Evolutionary conservation across 257 asterid genomes (phyloP), one percentile per base, ranked within the genome.

Genomic region (Solanum chiquidenum): DNA sequence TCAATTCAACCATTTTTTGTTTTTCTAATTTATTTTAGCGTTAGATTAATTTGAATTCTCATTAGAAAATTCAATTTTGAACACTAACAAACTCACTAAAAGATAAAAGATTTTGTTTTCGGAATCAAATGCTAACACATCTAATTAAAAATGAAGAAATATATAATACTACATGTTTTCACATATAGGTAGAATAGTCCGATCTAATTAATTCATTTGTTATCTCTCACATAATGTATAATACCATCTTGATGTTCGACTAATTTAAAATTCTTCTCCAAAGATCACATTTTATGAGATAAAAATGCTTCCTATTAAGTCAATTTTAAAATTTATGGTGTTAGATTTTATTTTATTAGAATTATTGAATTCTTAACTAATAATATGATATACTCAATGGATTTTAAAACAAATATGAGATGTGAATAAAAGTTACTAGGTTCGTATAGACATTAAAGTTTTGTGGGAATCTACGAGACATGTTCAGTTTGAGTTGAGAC

Each of bases 81-180:
- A 34, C 5, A 0, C 1, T 34, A 73, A 34, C 8, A 8, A 9
- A 8, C 3, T 7, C 5, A 3, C 16, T 18, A 34, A 2, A 9
- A 34, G 3, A 0, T 60, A 18, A 3, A 2, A 55, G n/a, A 55
- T 18, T 33, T 72, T 9, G 5, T 16, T 72, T 7, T 72, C 0
- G 1, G 0, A 16, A 18, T 33, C 1, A 33, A 72, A 33, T 4
- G 0, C 3, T n/a, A 3, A 33, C 0, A 72, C 0, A 16, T 33
- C 25, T 33, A 0, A 1, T 31, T 33, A 14, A 71, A 16, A 18
- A 71, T 8, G 0, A 31, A 72, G 3, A 7, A 33, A 16, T 71
- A 29, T 16, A 0, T 29, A 13, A 12, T 29, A 69, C 1, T 14
- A 14, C 9, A 5, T 29, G 4, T 66, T 29, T 6, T 25, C 11